A percentile compares a stretch with the other conserved stretches of the same genome.
Evolutionary conservation across 2,329 filamentous ascomycete species (phyloP).

Genomic region (Scedosporium boydii): DNA sequence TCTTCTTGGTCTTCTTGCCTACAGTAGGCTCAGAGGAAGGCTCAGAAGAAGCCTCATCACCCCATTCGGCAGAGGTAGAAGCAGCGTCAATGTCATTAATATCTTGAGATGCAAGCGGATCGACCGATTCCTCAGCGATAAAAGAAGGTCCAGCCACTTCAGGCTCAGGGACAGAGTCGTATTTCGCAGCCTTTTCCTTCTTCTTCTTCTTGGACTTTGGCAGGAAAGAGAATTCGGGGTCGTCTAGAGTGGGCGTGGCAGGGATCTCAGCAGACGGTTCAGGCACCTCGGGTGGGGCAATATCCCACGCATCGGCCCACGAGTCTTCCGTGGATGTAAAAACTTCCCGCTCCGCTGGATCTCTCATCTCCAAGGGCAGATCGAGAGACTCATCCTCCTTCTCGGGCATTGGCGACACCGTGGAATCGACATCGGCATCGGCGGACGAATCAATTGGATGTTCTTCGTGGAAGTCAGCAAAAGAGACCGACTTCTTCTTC

Average conservation of each 20-base stretch:
- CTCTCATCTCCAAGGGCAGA: not conserved
- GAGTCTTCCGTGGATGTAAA: not conserved
- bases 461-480: not conserved
- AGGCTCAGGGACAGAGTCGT: not conserved
- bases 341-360: not conserved
- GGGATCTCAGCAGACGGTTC: not conserved
- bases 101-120: not conserved
- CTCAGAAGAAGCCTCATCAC: not conserved
- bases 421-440: slow-evolving; percentile 3
- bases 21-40: not conserved
- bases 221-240: not conserved
- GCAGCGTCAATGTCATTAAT: not conserved
- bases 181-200: not conserved
- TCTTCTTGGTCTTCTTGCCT: slow-evolving; percentile 26
- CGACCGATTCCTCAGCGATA: not conserved
- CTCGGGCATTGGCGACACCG: slow-evolving; percentile 4
- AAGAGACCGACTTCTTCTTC: slow-evolving; percentile 13
- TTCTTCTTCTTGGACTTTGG: slow-evolving; percentile 4
- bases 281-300: not conserved
- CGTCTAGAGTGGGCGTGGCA: not conserved
- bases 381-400: not conserved
- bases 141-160: not conserved
- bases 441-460: not conserved
- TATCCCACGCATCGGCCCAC: slow-evolving; percentile 2
- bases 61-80: slow-evolving; percentile 1